Evolutionary conservation across 2,329 filamentous ascomycete genomes (phyloP).

Genomic region (Aspergillus pseudoglaucus): DNA sequence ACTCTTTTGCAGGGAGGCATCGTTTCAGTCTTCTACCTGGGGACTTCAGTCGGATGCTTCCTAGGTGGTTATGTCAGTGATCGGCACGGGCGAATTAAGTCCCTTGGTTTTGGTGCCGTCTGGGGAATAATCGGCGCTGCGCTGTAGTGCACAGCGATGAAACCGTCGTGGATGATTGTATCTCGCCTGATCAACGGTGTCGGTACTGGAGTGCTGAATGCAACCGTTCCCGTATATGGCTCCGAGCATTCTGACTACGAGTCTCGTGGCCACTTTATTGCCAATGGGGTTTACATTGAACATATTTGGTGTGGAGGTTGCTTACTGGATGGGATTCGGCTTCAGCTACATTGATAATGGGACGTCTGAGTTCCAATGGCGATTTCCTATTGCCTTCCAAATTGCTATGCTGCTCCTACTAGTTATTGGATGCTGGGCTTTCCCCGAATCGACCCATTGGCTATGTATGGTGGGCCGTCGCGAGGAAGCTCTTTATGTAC

Average conservation of each 20-base stretch:
- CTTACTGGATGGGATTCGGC: conserved; percentile 57
- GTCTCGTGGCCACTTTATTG: conserved; percentile 61
- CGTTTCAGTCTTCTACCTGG: conserved; percentile 53
- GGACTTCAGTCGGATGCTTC: conserved; percentile 56
- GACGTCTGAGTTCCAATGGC: conserved; percentile 55
- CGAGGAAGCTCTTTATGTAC: conserved; percentile 61
- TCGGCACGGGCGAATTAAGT: conserved; percentile 54
- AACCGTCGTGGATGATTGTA: conserved; percentile 62
- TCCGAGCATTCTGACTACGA: conserved; percentile 64
- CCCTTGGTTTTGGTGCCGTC: conserved; percentile 53
- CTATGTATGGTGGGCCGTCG: conserved; percentile 60
- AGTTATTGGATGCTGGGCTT: conserved; percentile 54
- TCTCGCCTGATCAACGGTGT: conserved; percentile 57
- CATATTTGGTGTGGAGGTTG: conserved; percentile 61
- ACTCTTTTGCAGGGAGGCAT: conserved; percentile 59
- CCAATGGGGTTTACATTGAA: conserved; percentile 68
- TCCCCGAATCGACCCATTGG: conserved; percentile 57
- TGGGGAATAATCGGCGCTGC: conserved; percentile 57
- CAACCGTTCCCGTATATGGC: conserved; percentile 65
- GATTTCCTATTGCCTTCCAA: conserved; percentile 65
- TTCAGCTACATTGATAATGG: conserved; percentile 56
- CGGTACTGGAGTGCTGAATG: conserved; percentile 64
- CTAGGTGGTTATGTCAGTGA: conserved; percentile 60
- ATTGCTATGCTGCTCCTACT: conserved; percentile 58
- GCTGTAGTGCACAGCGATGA: conserved; percentile 60